phyloP scores from a whole-genome alignment of 2,329 filamentous ascomycete genomes.

The Daldinia eschscholtzii region DNA sequence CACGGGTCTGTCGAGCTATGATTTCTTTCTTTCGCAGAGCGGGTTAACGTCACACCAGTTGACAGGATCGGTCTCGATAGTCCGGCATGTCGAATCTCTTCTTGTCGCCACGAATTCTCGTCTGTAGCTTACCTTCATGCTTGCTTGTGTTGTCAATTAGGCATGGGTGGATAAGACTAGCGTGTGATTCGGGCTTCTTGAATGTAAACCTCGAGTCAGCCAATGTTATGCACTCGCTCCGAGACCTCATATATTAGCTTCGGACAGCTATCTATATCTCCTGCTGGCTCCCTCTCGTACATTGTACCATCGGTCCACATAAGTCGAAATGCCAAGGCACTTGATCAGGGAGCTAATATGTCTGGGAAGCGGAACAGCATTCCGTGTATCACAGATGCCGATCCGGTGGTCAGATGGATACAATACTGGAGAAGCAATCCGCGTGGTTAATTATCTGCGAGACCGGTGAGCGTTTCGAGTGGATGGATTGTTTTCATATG shows the following conservation, averaged over 20 bases:
- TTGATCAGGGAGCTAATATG: constrained; percentile 27
- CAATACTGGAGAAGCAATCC: constrained; percentile 17
- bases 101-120: constrained; percentile 2
- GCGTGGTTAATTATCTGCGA: constrained; percentile 20
- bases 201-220: constrained; percentile 10
- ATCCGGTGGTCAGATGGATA: constrained; percentile 42
- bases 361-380: constrained; percentile 26
- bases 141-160: constrained; percentile 14
- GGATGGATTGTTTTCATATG: constrained; percentile 18
- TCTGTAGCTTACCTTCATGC: constrained; percentile 5
- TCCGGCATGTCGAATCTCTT: neutral
- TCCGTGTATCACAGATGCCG: constrained; percentile 38
- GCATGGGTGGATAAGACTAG: constrained; percentile 20
- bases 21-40: neutral
- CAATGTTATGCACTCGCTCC: constrained; percentile 28
- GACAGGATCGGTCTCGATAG: neutral
- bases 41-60: constrained; percentile 7
- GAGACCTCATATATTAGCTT: constrained; percentile 16
- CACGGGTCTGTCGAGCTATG: constrained; percentile 2
- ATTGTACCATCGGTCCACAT: constrained; percentile 19
- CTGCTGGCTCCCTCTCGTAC: constrained; percentile 17
- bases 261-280: constrained; percentile 10
- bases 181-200: constrained; percentile 21
- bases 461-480: constrained; percentile 30
- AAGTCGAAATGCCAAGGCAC: constrained; percentile 28